These are phyloP conservation scores for Pyrrhoderma noxium DNA, from an alignment of 1,284 basidiomycete genomes.

Conservation along the genomic window DNA sequence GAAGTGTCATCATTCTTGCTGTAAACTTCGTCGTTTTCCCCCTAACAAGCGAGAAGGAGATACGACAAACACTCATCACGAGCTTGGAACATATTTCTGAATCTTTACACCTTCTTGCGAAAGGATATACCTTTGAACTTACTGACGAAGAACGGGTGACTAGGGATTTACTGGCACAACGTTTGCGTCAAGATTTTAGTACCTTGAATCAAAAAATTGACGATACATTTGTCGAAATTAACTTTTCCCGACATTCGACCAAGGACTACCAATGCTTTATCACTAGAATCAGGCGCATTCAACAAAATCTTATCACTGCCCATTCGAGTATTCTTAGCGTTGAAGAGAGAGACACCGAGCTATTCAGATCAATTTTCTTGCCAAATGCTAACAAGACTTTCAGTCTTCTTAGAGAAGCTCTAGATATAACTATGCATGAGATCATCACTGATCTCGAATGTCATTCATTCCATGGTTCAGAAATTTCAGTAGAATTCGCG, in stretches of 20 bases:
- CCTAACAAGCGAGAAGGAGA: constrained; percentile 27
- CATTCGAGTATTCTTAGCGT: constrained; percentile 24
- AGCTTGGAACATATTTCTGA: constrained; percentile 28
- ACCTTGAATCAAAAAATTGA: constrained; percentile 26
- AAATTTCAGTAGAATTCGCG: constrained; percentile 15
- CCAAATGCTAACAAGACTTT: constrained; percentile 24
- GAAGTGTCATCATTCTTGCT: constrained; percentile 26
- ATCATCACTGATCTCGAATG: constrained; percentile 22
- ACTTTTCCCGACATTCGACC: constrained; percentile 28
- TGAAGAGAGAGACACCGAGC: constrained; percentile 22
- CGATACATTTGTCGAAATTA: constrained; percentile 27
- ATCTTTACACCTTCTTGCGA: constrained; percentile 17
- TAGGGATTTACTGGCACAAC: constrained; percentile 26
- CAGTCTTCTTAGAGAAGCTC: constrained; percentile 22
- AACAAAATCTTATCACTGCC: constrained; percentile 28
- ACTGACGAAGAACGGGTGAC: constrained; percentile 28
- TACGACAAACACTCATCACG: constrained; percentile 27
- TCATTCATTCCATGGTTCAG: constrained; percentile 16
- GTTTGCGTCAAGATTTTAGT: constrained; percentile 29
- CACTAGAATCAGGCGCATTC: constrained; percentile 24
- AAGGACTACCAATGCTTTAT: constrained; percentile 26
- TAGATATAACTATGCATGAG: constrained; percentile 23
- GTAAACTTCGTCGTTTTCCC: constrained; percentile 30
- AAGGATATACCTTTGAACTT: constrained; percentile 26
- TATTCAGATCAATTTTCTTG: constrained; percentile 25